A percentile compares a stretch with the other conserved stretches of the same genome.
phyloP scores from a whole-genome alignment of 2,329 filamentous ascomycete species.

The Anthostomella pinea region DNA sequence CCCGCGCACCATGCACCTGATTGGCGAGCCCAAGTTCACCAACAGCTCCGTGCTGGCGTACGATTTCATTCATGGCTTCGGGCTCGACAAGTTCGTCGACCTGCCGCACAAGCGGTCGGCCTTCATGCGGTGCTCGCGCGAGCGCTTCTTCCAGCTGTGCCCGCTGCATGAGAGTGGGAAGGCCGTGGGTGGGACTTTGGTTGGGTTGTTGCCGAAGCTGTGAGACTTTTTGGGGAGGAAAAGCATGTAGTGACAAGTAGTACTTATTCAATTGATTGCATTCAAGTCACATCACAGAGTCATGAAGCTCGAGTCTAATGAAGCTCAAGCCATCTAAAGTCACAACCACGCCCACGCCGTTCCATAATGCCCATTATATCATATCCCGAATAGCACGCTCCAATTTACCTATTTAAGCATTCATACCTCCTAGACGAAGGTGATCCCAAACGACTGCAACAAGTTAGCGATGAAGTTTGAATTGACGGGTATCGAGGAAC shows the following conservation, averaged over 20 bases:
- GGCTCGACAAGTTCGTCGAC: slow-evolving; percentile 69
- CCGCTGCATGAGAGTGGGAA: slow-evolving; percentile 57
- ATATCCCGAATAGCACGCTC: too few relatives aligned
- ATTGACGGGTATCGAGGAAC: slow-evolving; percentile 30
- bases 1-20: slow-evolving; percentile 52
- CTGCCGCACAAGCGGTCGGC: slow-evolving; percentile 70
- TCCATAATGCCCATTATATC: too few relatives aligned
- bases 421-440: slow-evolving; percentile 27
- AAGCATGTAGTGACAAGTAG: too few relatives aligned
- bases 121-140: slow-evolving; percentile 61
- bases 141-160: slow-evolving; percentile 68
- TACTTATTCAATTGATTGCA: too few relatives aligned
- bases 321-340: too few relatives aligned
- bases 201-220: slow-evolving; percentile 54
- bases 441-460: slow-evolving; percentile 31
- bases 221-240: slow-evolving; percentile 26
- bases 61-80: slow-evolving; percentile 71
- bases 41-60: slow-evolving; percentile 70
- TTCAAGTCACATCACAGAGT: too few relatives aligned
- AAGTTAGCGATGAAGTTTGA: slow-evolving; percentile 7
- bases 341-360: too few relatives aligned
- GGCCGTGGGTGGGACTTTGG: slow-evolving; percentile 50
- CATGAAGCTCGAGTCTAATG: too few relatives aligned
- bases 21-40: slow-evolving; percentile 71
- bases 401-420: slow-evolving; percentile 21